Evolutionary conservation across 2,329 filamentous ascomycete species (phyloP), one percentile per base, ranked within the genome.

Genomic region (Bimuria novae-zelandiae): DNA sequence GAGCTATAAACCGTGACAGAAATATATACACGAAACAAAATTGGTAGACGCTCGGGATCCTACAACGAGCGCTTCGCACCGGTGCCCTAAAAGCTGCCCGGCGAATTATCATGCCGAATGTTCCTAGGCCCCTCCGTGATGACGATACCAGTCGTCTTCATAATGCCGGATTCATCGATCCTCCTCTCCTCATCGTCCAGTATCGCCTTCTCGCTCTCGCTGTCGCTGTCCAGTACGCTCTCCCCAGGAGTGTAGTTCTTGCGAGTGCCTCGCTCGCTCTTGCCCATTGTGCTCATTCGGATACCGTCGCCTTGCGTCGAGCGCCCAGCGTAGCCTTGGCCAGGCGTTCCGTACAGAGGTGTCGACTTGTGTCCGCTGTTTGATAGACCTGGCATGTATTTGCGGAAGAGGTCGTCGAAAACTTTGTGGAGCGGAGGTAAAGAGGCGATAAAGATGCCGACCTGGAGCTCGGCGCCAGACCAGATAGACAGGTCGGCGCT

Each of bases 141-240:
- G n/a, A 57, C 60, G 16, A 67, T 63, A 39, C 63, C 51, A 11
- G 61, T 67, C 0, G 64, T 67, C 44, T 66, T 65, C 49, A 58
- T 57, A 12, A 68, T 68, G 7, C 65, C 62, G 4, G 49, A 23
- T 1, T 50, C 37, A 7, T 19, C 12, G 23, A 63, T 63, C 17
- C 56, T 51, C n/a, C 62, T 61, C 2, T 57, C 56, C 0, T 64
- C 60, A 4, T 62, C 55, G n/a, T n/a, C n/a, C n/a, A 68, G 23
- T 5, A 68, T 67, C 2, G 62, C 64, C 11, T 61, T 59, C 51
- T 68, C 65, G 43, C 65, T 68, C 16, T 67, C 64, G 30, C 61
- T 60, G 33, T 67, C 63, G 5, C 49, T 52, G n/a, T 65, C 62
- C 1, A 67, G 44, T n/a, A 60, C 45, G 12, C 60, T 65, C 25